Conservation (phyloP, 768 basidiomycete species). For the Pleurotus tuoliensis region DNA sequence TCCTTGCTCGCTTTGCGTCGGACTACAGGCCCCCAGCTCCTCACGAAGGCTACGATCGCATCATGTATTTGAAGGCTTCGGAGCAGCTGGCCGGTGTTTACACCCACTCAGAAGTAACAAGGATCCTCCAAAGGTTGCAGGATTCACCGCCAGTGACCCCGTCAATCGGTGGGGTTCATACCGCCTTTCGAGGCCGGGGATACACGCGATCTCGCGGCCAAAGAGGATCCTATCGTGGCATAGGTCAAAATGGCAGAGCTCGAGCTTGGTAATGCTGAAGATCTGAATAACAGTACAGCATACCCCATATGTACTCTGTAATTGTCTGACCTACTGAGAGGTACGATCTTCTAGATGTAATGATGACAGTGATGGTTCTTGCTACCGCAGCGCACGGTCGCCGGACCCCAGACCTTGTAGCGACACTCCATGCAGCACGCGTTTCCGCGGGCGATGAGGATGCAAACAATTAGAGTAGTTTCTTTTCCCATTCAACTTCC, state of each 20-base stretch:
- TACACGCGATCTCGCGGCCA: not conserved
- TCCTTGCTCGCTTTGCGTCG: constrained; percentile 63
- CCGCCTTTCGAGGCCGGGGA: constrained; percentile 2
- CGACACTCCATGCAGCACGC: too few relatives aligned
- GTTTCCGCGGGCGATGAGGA: too few relatives aligned
- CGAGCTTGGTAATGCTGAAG: not conserved
- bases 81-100: constrained; percentile 43
- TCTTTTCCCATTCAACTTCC: too few relatives aligned
- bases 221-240: not conserved
- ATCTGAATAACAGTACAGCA: not conserved
- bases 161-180: not conserved
- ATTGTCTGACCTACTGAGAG: not conserved
- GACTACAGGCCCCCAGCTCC: constrained; percentile 54
- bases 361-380: not conserved
- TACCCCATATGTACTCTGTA: not conserved
- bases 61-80: constrained; percentile 40
- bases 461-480: too few relatives aligned
- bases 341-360: not conserved
- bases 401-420: too few relatives aligned
- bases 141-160: constrained; percentile 32
- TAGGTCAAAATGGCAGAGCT: too few relatives aligned
- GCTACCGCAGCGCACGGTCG: not conserved
- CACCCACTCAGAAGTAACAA: constrained; percentile 44
- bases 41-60: constrained; percentile 64
- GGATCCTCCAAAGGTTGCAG: constrained; percentile 48